Percentiles rank a stretch among this genome's conserved stretches.
Conservation (phyloP, 2,329 filamentous ascomycete species). For the Pseudogymnoascus sp. region DNA sequence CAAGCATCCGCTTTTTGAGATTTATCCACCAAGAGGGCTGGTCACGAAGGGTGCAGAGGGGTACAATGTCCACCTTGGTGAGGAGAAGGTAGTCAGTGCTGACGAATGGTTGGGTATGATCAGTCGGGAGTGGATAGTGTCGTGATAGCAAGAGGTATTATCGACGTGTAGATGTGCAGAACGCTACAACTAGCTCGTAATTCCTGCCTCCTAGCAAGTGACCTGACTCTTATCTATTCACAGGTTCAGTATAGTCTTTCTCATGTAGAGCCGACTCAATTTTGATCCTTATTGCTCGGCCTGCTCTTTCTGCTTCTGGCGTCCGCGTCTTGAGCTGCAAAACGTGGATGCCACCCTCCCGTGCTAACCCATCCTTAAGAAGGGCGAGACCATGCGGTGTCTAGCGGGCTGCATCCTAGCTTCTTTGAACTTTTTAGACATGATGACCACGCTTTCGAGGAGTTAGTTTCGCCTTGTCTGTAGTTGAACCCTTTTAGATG, state of each 20-base stretch:
- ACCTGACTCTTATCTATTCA: not conserved
- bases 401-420: too few species aligned
- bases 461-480: too few species aligned
- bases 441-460: too few species aligned
- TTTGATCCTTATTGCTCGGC: not conserved
- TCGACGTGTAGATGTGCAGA: not conserved
- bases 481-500: too few species aligned
- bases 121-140: not conserved
- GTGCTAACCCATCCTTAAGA: too few species aligned
- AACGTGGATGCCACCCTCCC: too few species aligned
- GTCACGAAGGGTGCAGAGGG: not conserved
- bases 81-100: not conserved
- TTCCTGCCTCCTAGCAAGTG: not conserved
- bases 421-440: too few species aligned
- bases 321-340: not conserved
- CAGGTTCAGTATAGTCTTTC: not conserved
- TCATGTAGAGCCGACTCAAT: not conserved
- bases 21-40: not conserved
- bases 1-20: not conserved
- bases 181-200: not conserved
- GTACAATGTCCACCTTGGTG: not conserved
- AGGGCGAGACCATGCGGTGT: too few species aligned
- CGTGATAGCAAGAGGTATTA: not conserved
- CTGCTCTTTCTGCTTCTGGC: too few species aligned
- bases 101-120: not conserved